Conservation (phyloP, 75 land plant genomes). For the Selaginella tamariscina region DNA sequence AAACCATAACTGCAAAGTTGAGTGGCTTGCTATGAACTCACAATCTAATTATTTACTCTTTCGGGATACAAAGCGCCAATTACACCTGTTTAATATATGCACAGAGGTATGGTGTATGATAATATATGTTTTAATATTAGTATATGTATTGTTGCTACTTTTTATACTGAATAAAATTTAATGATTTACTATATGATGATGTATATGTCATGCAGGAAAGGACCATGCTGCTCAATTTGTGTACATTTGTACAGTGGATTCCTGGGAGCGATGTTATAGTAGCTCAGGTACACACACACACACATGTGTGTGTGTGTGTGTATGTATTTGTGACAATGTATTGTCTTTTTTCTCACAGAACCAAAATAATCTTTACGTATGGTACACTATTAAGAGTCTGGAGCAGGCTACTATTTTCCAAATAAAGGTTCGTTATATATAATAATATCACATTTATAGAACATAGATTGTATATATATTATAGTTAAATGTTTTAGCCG, state of each 20-base stretch:
- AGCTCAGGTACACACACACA: conserved; percentile 25
- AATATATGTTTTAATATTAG: not conserved
- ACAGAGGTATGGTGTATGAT: conserved; percentile 10
- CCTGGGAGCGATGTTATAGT: conserved; percentile 32
- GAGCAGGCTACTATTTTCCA: conserved; percentile 31
- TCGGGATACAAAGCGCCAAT: conserved; percentile 23
- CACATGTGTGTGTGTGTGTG: not conserved
- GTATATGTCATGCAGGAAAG: conserved; percentile 30
- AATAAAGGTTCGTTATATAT: conserved; percentile 28
- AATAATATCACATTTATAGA: conserved; percentile 1
- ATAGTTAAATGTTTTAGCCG: too few species aligned
- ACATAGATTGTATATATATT: not conserved
- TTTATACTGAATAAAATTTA: too few species aligned
- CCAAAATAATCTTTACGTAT: conserved; percentile 22
- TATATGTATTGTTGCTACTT: not conserved
- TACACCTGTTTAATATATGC: conserved; percentile 22
- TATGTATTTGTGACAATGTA: not conserved
- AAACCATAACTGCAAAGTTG: conserved; percentile 24
- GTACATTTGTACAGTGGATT: conserved; percentile 36
- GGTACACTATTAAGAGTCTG: conserved; percentile 28
- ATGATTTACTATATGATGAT: too few species aligned
- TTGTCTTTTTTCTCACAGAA: conserved; percentile 18
- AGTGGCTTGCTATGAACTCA: conserved; percentile 33
- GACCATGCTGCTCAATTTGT: conserved; percentile 19
- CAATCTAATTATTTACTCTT: conserved; percentile 25